phyloP scores from a whole-genome alignment of 1,139 yeast species.

The Diutina siamensis region DNA sequence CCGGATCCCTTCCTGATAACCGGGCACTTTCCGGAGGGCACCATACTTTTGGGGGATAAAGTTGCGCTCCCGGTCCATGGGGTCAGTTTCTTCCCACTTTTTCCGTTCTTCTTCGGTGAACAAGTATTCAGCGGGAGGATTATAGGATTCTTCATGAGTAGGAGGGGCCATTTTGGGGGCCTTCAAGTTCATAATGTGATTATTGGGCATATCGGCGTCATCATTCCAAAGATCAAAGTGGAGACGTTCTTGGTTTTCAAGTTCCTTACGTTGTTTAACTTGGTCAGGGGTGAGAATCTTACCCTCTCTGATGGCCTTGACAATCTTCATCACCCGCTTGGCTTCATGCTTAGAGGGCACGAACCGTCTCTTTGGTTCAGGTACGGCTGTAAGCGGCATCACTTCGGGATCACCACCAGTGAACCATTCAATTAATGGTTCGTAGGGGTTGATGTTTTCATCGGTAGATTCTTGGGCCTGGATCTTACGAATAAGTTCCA shows the following conservation, averaged over 20 bases:
- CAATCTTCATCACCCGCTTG: conserved; percentile 90
- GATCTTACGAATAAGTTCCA: conserved; percentile 77
- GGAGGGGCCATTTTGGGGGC: conserved; percentile 97
- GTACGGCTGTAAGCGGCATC: conserved; percentile 90
- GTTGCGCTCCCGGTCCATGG: conserved; percentile 67
- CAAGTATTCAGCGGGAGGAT: conserved; percentile 94
- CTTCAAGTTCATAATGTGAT: conserved; percentile 80
- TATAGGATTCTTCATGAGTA: conserved; percentile 90
- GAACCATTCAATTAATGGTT: conserved; percentile 93
- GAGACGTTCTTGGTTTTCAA: conserved; percentile 35
- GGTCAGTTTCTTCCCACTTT: conserved; percentile 62
- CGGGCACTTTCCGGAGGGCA: conserved; percentile 87
- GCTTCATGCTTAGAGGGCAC: conserved; percentile 97
- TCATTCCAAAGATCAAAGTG: conserved; percentile 80
- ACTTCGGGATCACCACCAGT: conserved; percentile 61
- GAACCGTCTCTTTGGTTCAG: conserved; percentile 95
- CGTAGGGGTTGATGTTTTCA: conserved; percentile 75
- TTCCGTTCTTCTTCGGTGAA: conserved; percentile 67
- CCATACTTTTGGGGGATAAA: conserved; percentile 74
- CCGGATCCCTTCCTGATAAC: conserved; percentile 72
- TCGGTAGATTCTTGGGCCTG: conserved; percentile 80
- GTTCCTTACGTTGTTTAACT: conserved; percentile 26
- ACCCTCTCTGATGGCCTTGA: conserved; percentile 92
- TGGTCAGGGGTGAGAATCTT: conserved; percentile 69
- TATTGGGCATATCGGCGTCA: conserved; percentile 34